Percentiles rank a stretch among this genome's conserved stretches.
Conservation (phyloP, 805 yeast species). For the Ogataea henricii region DNA sequence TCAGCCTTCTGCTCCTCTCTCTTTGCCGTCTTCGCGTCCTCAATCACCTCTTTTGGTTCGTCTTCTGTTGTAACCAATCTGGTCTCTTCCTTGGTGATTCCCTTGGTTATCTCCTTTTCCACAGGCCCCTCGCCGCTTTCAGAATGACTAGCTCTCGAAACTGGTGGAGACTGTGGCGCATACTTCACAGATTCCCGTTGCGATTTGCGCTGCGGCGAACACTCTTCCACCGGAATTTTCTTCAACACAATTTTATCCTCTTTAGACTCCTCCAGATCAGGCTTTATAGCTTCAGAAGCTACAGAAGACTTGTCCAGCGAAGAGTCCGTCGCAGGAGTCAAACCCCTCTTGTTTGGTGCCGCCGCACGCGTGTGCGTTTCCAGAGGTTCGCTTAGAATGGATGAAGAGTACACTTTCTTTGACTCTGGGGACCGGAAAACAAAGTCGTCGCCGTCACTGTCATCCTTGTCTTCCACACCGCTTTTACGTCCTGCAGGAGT, state of each 20-base stretch:
- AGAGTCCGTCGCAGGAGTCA: not conserved
- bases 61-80: too few species aligned
- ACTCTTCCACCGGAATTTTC: not conserved
- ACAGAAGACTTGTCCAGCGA: not conserved
- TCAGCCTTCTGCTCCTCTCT: too few species aligned
- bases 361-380: not conserved
- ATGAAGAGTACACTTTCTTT: not conserved
- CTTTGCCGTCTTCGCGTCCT: too few species aligned
- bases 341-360: not conserved
- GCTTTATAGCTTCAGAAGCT: not conserved
- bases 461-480: too few species aligned
- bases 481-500: too few species aligned
- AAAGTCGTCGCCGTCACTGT: conserved; percentile 9
- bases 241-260: not conserved
- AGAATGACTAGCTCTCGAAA: not conserved
- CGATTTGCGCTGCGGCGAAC: not conserved
- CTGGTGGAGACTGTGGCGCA: conserved; percentile 4
- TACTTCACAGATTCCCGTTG: not conserved
- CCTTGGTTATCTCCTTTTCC: not conserved
- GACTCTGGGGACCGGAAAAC: conserved; percentile 17
- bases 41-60: too few species aligned
- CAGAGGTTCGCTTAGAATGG: not conserved
- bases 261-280: not conserved
- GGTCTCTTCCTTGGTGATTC: too few species aligned
- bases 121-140: not conserved